Evolutionary conservation across 1,284 basidiomycete genomes (phyloP), one percentile per base, ranked within the genome.

Genomic region (Ganoderma leucocontextum): DNA sequence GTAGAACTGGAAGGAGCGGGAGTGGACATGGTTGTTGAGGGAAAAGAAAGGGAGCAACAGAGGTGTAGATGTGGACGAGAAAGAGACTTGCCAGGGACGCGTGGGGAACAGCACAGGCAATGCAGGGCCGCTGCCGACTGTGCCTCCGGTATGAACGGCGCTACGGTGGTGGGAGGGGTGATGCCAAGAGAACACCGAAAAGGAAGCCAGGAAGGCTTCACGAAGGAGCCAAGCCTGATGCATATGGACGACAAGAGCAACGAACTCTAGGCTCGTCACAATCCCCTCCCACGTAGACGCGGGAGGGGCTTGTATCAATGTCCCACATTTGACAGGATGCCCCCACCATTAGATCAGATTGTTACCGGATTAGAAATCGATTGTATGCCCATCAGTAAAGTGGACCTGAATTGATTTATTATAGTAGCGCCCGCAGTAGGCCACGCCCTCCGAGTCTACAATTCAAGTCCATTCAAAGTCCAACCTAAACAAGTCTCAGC

Each of bases 81-180:
- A 58, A 62, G 64, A 66, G 38, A 69, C 68, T 69, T 63, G 58
- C 64, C 68, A 63, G 68, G 63, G 55, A 38, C 35, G 64, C 62
- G 68, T 66, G 68, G 68, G 64, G 61, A 63, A 55, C 33, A n/a
- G 44, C 41, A 55, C 55, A 38, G 55, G 55, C 19, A 0, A n/a
- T 10, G 9, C 29, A 17, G 33, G 7, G 35, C 55, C 2, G 52
- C 25, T 29, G 47, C 22, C 22, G 22, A 22, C 22, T 25, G 47
- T 25, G 12, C 8, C 47, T 22, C 22, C 8, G 47, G 25, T 25
- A 52, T 52, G 47, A 52, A 29, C 47, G 22, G 44, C 44, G 44
- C 44, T 47, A 47, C 44, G 47, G 22, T 25, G 44, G n/a, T 8
- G 44, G 44, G 22, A 25, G 6, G 22, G 25, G 47, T 4, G 22